These are phyloP conservation scores for Quercus phellos DNA, from an alignment of 331 rosid genomes.

Conservation along the genomic window DNA sequence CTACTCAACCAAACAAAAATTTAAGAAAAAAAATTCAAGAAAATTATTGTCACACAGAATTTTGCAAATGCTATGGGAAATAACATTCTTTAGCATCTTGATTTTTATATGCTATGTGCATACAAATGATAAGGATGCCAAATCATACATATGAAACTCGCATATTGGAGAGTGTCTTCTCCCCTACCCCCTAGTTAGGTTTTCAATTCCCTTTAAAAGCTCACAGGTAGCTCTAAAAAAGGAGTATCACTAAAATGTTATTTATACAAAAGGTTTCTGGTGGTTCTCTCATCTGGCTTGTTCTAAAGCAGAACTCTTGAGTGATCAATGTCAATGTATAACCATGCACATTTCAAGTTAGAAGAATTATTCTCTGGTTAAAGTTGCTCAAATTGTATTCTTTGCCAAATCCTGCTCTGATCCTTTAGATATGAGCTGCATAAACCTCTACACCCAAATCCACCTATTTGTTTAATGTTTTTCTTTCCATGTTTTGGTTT, in stretches of 20 bases:
- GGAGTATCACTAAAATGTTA: neutral
- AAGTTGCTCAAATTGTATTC: neutral
- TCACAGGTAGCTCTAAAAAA: neutral
- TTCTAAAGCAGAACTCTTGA: neutral
- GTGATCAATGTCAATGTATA: neutral
- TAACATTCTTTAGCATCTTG: neutral
- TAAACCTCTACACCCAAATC: neutral
- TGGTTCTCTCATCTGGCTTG: neutral
- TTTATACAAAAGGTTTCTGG: neutral
- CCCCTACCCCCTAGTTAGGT: neutral
- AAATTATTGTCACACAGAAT: neutral
- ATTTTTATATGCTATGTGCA: neutral
- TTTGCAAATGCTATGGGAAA: neutral
- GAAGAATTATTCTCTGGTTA: neutral
- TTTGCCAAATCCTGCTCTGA: neutral
- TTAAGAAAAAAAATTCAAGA: neutral
- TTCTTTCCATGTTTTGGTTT: neutral
- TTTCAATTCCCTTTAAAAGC: neutral
- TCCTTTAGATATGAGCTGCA: neutral
- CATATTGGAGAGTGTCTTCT: neutral
- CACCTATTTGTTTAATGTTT: neutral
- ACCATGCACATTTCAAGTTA: neutral
- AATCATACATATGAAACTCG: neutral
- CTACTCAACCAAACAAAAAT: neutral
- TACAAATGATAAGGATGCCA: neutral